A percentile compares a stretch with the other conserved stretches of the same genome.
Conservation (phyloP, 345 rosid genomes). For the Eucalyptus regnans region DNA sequence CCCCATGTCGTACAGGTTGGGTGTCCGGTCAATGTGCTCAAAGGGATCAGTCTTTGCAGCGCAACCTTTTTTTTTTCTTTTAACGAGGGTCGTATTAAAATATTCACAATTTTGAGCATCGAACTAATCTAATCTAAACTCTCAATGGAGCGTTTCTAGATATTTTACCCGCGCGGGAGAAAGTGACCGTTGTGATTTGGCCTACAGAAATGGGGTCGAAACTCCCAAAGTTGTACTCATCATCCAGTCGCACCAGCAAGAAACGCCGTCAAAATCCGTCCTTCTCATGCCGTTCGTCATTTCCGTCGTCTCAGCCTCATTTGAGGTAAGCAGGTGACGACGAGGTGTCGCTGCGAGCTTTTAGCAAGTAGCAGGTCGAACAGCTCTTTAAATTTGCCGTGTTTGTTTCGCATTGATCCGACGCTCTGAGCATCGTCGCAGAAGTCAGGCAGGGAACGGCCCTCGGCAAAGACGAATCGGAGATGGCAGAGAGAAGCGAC, state of each 20-base stretch:
- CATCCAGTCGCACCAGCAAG: background rate
- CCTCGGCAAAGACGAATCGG: background rate
- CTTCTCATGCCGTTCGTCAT: background rate
- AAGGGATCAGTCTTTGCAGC: no score
- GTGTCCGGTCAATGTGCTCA: no score
- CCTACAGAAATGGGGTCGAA: background rate
- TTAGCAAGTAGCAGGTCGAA: background rate
- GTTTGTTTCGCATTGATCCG: background rate
- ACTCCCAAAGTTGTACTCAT: background rate
- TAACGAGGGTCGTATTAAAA: background rate
- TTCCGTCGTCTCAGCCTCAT: background rate
- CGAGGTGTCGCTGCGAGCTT: background rate
- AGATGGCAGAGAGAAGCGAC: background rate
- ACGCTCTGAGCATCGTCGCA: background rate
- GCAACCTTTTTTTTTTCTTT: no score
- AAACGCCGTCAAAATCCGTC: background rate
- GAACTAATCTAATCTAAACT: no score
- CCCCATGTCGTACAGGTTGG: no score
- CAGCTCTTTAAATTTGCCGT: background rate
- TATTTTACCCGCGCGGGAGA: background rate
- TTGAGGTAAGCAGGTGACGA: background rate
- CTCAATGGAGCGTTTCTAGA: background rate
- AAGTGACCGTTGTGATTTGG: background rate
- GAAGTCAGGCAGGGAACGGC: background rate
- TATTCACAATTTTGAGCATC: fast-evolving